phyloP scores from a whole-genome alignment of 2,329 filamentous ascomycete species.

The Clathrospora elynae region DNA sequence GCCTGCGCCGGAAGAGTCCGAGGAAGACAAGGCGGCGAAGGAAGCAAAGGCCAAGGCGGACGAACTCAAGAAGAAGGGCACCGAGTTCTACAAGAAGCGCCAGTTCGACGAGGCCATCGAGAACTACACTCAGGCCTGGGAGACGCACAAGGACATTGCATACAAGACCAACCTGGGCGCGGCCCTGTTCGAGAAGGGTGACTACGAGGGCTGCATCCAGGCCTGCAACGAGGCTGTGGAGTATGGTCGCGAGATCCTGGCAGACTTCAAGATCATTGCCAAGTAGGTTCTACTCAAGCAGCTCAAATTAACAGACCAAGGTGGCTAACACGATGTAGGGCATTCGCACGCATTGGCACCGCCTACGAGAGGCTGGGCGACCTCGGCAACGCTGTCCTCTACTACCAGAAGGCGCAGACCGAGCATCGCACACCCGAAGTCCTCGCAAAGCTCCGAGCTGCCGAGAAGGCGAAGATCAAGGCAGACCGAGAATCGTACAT shows the following conservation, averaged over 20 bases:
- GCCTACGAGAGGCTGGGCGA: constrained; percentile 91
- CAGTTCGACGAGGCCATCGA: constrained; percentile 93
- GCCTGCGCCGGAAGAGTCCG: constrained; percentile 80
- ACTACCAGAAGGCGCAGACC: constrained; percentile 91
- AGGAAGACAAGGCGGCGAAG: constrained; percentile 81
- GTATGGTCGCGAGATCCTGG: constrained; percentile 84
- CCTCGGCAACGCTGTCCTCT: constrained; percentile 76
- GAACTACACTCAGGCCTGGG: constrained; percentile 96
- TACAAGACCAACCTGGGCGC: constrained; percentile 97
- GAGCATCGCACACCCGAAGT: constrained; percentile 97
- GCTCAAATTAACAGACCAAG: too few relatives aligned
- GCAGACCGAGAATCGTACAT: constrained; percentile 79
- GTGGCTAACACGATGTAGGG: constrained; percentile 49
- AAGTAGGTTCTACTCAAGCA: too few relatives aligned
- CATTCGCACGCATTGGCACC: constrained; percentile 93
- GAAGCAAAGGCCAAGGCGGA: constrained; percentile 93
- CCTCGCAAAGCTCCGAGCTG: constrained; percentile 86
- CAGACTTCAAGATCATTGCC: constrained; percentile 97
- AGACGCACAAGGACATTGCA: constrained; percentile 91
- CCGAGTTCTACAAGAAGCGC: constrained; percentile 96
- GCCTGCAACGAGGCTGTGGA: constrained; percentile 86
- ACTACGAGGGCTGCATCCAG: constrained; percentile 85
- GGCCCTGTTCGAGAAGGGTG: constrained; percentile 94
- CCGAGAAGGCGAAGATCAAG: constrained; percentile 83
- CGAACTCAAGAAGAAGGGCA: constrained; percentile 91